Base-by-base conservation (phyloP, 2,329 filamentous ascomycete genomes). In the Trichoderma afroharzianum region DNA sequence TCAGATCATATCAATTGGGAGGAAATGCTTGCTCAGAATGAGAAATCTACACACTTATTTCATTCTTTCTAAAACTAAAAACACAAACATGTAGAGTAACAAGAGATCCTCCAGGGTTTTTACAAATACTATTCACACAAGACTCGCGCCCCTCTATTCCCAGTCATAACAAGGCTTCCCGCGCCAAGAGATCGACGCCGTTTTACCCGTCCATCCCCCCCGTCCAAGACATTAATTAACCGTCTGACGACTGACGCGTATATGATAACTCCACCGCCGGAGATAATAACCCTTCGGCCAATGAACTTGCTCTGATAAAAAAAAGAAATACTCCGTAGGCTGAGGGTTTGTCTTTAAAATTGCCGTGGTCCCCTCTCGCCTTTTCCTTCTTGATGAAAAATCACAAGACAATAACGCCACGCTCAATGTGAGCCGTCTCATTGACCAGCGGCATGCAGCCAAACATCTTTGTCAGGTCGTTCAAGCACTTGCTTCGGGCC, bases 371-470 rank as follows among this genome's bases (percentile, higher is more conserved):
- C 53, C 58, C 24, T 30, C 62, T 30, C 62, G 28, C 32, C 53
- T n/a, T n/a, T 26, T 66, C 7, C 30, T 26, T 59, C 18, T 21
- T 3, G 18, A n/a, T 63, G 11, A 3, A 3, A 28, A 50, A 43
- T 43, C 71, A 79, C 64, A 79, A 72, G 6, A 78, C 70, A 47
- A 78, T 57, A 11, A 81, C 78, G 36, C 80, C 80, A 11, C 74
- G 77, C n/a, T 78, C 74, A n/a, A 81, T 77, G 53, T 78, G 78
- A n/a, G 76, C 77, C 4, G 76, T 77, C 73, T 80, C 79, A 26
- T 80, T 75, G 9, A 81, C 68, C 53, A 82, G 74, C 2, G 80
- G 79, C 75, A 82, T 79, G 55, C 80, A 82, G 6, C 77, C 76
- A 59, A 82, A 79, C 63, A 80, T 72, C 30, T 77, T 74, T 24